Evolutionary conservation across 306 rosid genomes (phyloP).

Genomic region (Clitoria ternatea): DNA sequence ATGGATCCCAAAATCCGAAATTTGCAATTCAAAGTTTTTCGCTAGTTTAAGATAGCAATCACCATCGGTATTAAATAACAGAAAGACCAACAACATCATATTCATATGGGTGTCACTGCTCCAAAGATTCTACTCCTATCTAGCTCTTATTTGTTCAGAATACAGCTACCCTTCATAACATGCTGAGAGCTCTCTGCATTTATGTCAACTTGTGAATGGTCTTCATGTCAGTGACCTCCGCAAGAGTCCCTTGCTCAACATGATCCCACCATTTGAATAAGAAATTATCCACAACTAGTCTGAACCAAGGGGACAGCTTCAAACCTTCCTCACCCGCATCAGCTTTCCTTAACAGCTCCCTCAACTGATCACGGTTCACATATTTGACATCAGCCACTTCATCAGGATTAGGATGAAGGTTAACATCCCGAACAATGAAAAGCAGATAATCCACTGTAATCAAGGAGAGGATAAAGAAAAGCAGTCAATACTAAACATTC

Average conservation of each 20-base stretch:
- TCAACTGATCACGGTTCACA: constrained; percentile 76
- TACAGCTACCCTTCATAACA: not conserved
- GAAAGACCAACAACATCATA: not conserved
- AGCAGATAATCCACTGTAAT: constrained; percentile 95
- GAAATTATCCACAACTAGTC: constrained; percentile 95
- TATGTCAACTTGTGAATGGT: constrained; percentile 82
- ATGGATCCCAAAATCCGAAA: not conserved
- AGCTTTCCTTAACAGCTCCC: constrained; percentile 86
- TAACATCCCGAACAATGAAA: constrained; percentile 79
- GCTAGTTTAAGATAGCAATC: not conserved
- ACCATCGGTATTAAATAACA: constrained; percentile 3
- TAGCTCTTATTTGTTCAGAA: constrained; percentile 45
- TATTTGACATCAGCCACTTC: constrained; percentile 83
- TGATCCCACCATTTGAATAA: constrained; percentile 98
- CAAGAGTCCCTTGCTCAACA: constrained; percentile 65
- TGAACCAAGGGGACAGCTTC: constrained; percentile 99
- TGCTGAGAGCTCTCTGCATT: not conserved
- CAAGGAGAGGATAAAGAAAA: not conserved
- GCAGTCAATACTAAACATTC: constrained; percentile 12
- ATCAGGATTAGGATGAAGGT: constrained; percentile 76
- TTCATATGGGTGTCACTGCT: not conserved
- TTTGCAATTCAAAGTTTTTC: not conserved
- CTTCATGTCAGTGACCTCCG: constrained; percentile 77
- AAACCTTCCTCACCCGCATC: constrained; percentile 92
- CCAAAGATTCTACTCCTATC: not conserved